Evolutionary conservation across 129 eudicot species (phyloP).

Genomic region (Flaveria brownii): DNA sequence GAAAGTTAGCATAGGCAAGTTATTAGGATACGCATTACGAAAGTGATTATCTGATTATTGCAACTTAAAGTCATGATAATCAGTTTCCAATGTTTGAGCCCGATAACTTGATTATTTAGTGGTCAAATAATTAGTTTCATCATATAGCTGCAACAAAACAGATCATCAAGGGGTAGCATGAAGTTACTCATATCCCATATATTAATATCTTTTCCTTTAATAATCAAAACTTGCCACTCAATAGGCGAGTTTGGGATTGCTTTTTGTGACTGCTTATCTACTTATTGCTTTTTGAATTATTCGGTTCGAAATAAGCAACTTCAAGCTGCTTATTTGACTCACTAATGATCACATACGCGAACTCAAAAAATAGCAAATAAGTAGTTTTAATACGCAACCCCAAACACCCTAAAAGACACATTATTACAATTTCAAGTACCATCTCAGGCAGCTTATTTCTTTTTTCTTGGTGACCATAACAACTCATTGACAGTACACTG

Average conservation of each 20-base stretch:
- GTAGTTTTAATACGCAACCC: no score
- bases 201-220: not conserved
- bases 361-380: not conserved
- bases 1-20: slow-evolving; percentile 1
- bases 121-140: slow-evolving; percentile 9
- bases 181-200: not conserved
- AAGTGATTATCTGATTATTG: slow-evolving; percentile 1
- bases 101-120: not conserved
- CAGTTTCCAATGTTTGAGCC: not conserved
- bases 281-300: no score
- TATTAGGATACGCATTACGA: slow-evolving; percentile 1
- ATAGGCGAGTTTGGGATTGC: not conserved
- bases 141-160: slow-evolving; percentile 11
- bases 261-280: not conserved
- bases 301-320: not conserved
- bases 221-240: not conserved
- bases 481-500: no score
- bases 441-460: not conserved
- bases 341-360: not conserved
- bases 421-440: not conserved
- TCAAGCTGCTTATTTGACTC: not conserved
- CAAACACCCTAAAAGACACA: not conserved
- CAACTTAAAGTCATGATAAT: not conserved
- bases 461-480: no score
- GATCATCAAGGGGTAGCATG: not conserved